These are phyloP conservation scores for Linnemannia schmuckeri DNA, from an alignment of 192 early-diverging fungal genomes.

Conservation along the genomic window DNA sequence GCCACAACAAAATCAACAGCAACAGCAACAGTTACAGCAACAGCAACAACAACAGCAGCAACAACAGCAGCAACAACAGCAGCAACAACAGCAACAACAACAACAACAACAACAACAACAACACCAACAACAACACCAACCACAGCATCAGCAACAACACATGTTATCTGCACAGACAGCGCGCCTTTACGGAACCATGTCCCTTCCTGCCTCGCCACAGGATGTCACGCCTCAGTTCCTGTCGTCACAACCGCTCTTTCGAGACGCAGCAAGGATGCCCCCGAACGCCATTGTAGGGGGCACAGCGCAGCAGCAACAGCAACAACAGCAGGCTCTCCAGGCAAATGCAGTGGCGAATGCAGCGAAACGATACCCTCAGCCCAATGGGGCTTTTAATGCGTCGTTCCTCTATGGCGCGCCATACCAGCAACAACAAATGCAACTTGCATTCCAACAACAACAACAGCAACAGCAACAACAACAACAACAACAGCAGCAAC, in stretches of 20 bases:
- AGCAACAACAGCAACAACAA: not conserved
- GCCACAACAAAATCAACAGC: conserved; percentile 9
- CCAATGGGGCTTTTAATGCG: not conserved
- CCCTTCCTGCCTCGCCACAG: conserved; percentile 39
- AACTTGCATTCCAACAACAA: conserved; percentile 14
- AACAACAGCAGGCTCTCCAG: not conserved
- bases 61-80: not conserved
- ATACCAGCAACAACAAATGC: conserved; percentile 17
- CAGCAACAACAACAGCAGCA: not conserved
- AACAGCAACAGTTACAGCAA: conserved; percentile 1
- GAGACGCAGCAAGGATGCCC: conserved; percentile 12
- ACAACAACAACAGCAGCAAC: conserved; percentile 32
- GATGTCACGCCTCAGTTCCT: conserved; percentile 12
- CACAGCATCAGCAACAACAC: conserved; percentile 1
- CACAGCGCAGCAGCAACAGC: conserved; percentile 9
- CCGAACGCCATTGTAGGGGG: not conserved
- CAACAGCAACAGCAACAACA: conserved; percentile 35
- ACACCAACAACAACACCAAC: conserved; percentile 1
- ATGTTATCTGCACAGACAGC: not conserved
- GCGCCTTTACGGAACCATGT: conserved; percentile 22
- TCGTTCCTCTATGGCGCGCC: conserved; percentile 5
- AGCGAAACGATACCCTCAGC: not conserved
- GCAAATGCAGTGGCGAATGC: not conserved
- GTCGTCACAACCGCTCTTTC: not conserved
- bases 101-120: not conserved